Percentiles rank a stretch among this genome's conserved stretches.
Conservation (phyloP, 2,329 filamentous ascomycete species). For the Neopestalotiopsis rosae region DNA sequence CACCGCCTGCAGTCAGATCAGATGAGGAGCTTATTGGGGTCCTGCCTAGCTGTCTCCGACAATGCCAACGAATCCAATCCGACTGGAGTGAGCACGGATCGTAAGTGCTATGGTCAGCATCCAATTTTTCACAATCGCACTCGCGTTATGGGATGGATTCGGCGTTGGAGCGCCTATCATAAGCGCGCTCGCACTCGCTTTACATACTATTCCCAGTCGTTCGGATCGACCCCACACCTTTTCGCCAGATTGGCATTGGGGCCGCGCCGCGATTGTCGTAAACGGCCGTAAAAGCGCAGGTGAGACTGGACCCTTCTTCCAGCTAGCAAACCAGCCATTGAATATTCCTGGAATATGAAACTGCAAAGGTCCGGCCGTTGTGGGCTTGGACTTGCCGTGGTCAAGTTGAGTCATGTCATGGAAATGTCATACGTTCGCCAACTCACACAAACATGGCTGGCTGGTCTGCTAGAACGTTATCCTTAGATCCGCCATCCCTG, state of each 20-base stretch:
- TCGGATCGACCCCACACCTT: neutral
- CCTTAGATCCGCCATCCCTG: no score
- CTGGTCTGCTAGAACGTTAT: no score
- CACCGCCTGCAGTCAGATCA: no score
- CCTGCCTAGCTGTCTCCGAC: neutral
- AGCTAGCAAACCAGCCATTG: neutral
- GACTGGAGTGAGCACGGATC: neutral
- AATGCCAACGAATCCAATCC: neutral
- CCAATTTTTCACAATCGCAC: neutral
- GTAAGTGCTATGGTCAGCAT: neutral
- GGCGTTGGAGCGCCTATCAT: neutral
- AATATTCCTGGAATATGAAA: no score
- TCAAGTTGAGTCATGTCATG: no score
- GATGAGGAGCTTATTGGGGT: no score
- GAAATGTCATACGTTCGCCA: no score
- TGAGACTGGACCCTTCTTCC: neutral
- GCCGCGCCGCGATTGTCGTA: neutral
- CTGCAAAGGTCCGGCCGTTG: no score
- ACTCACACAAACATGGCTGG: no score
- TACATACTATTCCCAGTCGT: neutral
- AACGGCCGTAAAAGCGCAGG: neutral
- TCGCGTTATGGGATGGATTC: neutral
- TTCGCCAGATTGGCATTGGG: neutral
- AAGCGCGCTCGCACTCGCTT: constrained; percentile 4
- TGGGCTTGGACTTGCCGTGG: no score